These are phyloP conservation scores for Xylariaceae sp. DNA, from an alignment of 2,329 filamentous ascomycete species.

Conservation along the genomic window DNA sequence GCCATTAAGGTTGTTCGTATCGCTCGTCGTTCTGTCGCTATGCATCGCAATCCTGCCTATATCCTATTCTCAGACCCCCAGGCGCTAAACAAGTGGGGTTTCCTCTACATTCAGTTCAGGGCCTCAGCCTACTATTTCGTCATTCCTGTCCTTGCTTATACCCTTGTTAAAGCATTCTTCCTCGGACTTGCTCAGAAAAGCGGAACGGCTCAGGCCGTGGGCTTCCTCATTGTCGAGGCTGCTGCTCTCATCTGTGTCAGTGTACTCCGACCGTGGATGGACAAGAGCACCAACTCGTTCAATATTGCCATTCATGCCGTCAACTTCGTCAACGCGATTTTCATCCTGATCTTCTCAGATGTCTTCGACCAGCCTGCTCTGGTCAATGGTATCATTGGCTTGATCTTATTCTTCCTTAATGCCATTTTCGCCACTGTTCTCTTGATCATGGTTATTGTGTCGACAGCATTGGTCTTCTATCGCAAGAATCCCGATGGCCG, in stretches of 20 bases:
- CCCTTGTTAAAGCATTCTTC: conserved; percentile 76
- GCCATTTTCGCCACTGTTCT: conserved; percentile 73
- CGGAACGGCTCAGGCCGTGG: conserved; percentile 68
- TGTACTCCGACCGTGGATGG: conserved; percentile 85
- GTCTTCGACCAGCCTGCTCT: conserved; percentile 74
- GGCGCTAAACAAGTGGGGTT: conserved; percentile 87
- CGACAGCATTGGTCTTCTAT: conserved; percentile 62
- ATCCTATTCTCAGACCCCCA: conserved; percentile 85
- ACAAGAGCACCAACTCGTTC: conserved; percentile 88
- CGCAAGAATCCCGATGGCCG: conserved; percentile 83
- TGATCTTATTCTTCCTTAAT: conserved; percentile 79
- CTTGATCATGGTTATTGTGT: conserved; percentile 71
- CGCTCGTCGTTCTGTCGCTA: conserved; percentile 72
- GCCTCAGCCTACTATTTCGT: conserved; percentile 88
- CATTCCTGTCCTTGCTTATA: conserved; percentile 67
- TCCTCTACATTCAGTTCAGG: conserved; percentile 85
- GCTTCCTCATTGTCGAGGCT: conserved; percentile 71
- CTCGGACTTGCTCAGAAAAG: conserved; percentile 68
- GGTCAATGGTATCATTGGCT: conserved; percentile 77
- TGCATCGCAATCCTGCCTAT: conserved; percentile 89
- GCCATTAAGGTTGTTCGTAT: conserved; percentile 78
- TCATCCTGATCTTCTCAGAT: conserved; percentile 76
- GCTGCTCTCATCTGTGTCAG: conserved; percentile 66
- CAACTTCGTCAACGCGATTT: conserved; percentile 79
- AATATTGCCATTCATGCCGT: conserved; percentile 80